Base-by-base conservation (phyloP, 768 basidiomycete genomes). In the Amylocystis lapponica region DNA sequence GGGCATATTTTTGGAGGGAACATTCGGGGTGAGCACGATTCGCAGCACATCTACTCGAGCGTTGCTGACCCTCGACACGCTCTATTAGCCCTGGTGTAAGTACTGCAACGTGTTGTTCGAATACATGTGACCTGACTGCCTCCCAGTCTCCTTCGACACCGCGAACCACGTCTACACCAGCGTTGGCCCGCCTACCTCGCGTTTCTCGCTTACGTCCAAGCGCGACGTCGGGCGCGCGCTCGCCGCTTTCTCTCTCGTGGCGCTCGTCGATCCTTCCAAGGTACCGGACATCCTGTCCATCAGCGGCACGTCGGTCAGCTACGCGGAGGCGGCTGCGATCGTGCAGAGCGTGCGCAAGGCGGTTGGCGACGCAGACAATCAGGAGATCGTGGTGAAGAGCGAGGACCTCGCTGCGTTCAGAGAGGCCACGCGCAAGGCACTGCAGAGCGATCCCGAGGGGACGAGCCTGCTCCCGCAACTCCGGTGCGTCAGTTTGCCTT, bases 71-170 rank as follows among this genome's bases (percentile, higher is more conserved):
- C 4, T 27, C 17, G 3, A 13, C 14, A 17, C 40, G 22, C 19
- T n/a, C 34, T n/a, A n/a, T n/a, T n/a, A n/a, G n/a, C n/a, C n/a
- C n/a, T n/a, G n/a, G n/a, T 27, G 37, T 35, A 29, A n/a, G n/a
- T 32, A 27, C n/a, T 16, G 19, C 26, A n/a, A n/a, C n/a, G n/a
- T n/a, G n/a, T n/a, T n/a, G n/a, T n/a, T n/a, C n/a, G n/a, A n/a
- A n/a, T n/a, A n/a, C n/a, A n/a, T n/a, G n/a, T 22, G 22, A 32
- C 25, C 25, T n/a, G 23, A 25, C 8, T 41, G 3, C 21, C 4
- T 19, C 27, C 11, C 39, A 58, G 56, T 45, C 33, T 53, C 55
- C 22, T 43, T 59, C 40, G 55, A 59, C 40, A 39, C 44, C 31
- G 41, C 43, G 34, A 51, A 51, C 13, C 45, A 50, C 36, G 34